Evolutionary conservation across 768 basidiomycete species (phyloP).

Genomic region (Lentinula sp.): DNA sequence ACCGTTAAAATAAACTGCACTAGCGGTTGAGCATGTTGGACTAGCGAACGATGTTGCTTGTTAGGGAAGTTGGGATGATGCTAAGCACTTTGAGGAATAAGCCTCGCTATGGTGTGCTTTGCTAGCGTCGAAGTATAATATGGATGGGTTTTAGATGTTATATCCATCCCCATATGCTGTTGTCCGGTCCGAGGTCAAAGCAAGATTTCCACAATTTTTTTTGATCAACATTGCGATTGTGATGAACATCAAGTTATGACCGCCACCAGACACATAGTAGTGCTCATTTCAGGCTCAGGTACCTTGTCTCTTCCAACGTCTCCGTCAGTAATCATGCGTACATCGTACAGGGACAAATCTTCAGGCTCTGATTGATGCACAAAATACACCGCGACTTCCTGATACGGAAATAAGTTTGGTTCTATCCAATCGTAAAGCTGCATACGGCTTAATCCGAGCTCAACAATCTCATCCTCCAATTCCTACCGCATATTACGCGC

Average conservation of each 20-base stretch:
- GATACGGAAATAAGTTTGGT: constrained; percentile 71
- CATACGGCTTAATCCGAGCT: constrained; percentile 85
- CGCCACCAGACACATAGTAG: constrained; percentile 26
- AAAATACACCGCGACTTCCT: constrained; percentile 67
- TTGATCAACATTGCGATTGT: not conserved
- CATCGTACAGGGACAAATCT: constrained; percentile 76
- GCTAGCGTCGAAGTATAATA: no score
- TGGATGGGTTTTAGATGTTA: no score
- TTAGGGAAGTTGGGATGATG: constrained; percentile 38
- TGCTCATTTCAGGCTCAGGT: constrained; percentile 54
- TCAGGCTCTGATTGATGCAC: constrained; percentile 91
- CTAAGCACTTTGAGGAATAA: constrained; percentile 15
- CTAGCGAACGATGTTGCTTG: constrained; percentile 37
- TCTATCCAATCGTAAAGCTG: constrained; percentile 87
- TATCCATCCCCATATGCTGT: no score
- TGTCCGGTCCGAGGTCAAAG: not conserved
- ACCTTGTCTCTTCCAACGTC: constrained; percentile 2
- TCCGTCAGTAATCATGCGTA: not conserved
- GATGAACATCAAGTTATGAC: not conserved
- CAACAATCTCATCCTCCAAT: constrained; percentile 65
- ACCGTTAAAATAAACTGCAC: constrained; percentile 25
- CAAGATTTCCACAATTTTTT: not conserved
- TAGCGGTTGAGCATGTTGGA: constrained; percentile 29
- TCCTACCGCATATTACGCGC: constrained; percentile 73
- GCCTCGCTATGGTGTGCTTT: not conserved